Evolutionary conservation across 257 asterid species (phyloP), one percentile per base, ranked within the genome.

Genomic region (Ilex aquifolium): DNA sequence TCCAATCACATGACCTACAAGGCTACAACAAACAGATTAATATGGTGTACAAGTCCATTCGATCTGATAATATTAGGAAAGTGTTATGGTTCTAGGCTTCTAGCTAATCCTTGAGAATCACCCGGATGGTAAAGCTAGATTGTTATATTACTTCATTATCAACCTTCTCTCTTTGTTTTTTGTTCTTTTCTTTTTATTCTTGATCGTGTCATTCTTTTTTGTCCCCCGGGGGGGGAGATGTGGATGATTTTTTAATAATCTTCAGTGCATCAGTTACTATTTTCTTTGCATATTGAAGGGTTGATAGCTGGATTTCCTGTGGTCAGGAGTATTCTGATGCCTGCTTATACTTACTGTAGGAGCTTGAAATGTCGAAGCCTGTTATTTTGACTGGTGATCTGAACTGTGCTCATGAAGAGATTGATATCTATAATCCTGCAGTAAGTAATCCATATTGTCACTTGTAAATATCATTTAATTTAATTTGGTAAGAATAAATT

Each of bases 381-480:
- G 95, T 87, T 58, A 80, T 93, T 77, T 82, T 93, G 80, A 83
- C 95, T 6, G 99, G 99, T 58, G 99, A 93, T 77, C 74, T 93
- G 83, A 93, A 93, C 77, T 90, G 99, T 56, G 95, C 97, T 65
- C 95, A 87, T 67, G 87, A 93, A 72, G 97, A 93, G 82, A 93
- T 93, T 16, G 99, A 93, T 71, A 90, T 93, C 62, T 80, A 49
- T 64, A 72, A 93, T 77, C 99, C 99, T 57, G 85, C 95, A 0
- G 99, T 90, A 76, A 77, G 96, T 79, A 72, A 55, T 64, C 55
- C 59, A 7, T 46, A 67, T 51, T 73, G 31, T 52, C 8, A 49
- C 51, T 42, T 44, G 27, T 57, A 63, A 15, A 50, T 54, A 13
- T 29, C 36, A 31, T 57, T 16, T 21, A 71, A 44, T 63, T 63